A percentile compares a stretch with the other conserved stretches of the same genome.
phyloP scores from a whole-genome alignment of 1,284 basidiomycete genomes.

The Ustilago cynodontis region DNA sequence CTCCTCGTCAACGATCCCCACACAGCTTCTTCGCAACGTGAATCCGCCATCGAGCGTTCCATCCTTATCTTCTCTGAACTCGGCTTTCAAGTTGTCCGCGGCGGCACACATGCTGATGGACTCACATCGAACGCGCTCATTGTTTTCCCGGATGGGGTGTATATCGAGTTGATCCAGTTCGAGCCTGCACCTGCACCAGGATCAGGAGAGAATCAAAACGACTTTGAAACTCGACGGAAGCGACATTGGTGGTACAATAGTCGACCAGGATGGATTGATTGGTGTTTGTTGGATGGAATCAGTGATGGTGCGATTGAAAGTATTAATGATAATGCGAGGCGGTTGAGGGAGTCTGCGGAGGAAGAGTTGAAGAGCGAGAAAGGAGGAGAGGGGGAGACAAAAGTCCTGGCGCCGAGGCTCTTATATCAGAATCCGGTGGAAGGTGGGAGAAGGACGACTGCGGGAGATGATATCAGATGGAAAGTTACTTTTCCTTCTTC shows the following conservation, averaged over 20 bases:
- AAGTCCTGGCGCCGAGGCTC: constrained; percentile 21
- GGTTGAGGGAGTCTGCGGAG: constrained; percentile 26
- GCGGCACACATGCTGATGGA: constrained; percentile 52
- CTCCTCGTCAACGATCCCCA: constrained; percentile 41
- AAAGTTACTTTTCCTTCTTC: constrained; percentile 54
- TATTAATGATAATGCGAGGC: constrained; percentile 41
- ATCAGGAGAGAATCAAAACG: constrained; percentile 30
- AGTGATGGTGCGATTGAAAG: constrained; percentile 33
- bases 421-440: constrained; percentile 30
- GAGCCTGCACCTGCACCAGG: constrained; percentile 13
- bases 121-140: constrained; percentile 58
- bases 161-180: constrained; percentile 60
- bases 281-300: constrained; percentile 48
- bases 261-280: constrained; percentile 58
- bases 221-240: constrained; percentile 35
- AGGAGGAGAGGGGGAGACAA: not conserved
- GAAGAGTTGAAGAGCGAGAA: constrained; percentile 10
- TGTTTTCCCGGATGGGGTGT: constrained; percentile 55
- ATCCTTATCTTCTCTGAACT: constrained; percentile 44
- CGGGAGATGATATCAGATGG: constrained; percentile 49
- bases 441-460: constrained; percentile 43
- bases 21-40: constrained; percentile 22
- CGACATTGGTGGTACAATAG: constrained; percentile 56
- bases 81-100: constrained; percentile 54
- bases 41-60: constrained; percentile 32